These are phyloP conservation scores for Dicorynia guianensis DNA, from an alignment of 306 rosid species.

Conservation along the genomic window DNA sequence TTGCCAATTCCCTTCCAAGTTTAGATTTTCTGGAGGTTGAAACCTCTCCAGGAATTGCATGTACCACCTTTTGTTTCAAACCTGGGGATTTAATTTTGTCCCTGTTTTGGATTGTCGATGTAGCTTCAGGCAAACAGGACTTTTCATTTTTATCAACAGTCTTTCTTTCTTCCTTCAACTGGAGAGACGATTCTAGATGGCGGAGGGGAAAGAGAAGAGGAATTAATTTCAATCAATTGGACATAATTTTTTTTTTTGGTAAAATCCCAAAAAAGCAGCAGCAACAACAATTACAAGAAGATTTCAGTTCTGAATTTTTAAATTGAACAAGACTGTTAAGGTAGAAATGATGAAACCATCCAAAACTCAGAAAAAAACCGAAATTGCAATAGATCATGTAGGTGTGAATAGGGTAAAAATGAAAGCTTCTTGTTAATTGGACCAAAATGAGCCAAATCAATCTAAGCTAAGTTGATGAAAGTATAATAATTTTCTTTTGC, in stretches of 20 bases:
- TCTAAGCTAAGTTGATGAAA: too few species aligned
- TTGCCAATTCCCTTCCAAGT: slow-evolving; percentile 58
- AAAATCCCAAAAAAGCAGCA: slow-evolving; percentile 31
- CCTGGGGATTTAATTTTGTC: slow-evolving; percentile 52
- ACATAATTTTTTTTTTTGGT: neutral
- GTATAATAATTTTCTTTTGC: too few species aligned
- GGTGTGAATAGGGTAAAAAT: too few species aligned
- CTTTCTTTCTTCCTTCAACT: slow-evolving; percentile 68
- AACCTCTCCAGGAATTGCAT: slow-evolving; percentile 51
- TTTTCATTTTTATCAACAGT: slow-evolving; percentile 60
- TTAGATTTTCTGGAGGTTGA: slow-evolving; percentile 62
- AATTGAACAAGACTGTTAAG: too few species aligned
- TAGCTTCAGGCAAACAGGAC: slow-evolving; percentile 61
- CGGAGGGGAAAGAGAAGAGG: slow-evolving; percentile 12
- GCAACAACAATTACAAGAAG: neutral
- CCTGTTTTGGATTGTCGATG: slow-evolving; percentile 67
- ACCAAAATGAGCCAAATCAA: too few species aligned
- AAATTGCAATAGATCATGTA: neutral
- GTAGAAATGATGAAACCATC: too few species aligned
- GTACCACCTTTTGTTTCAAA: slow-evolving; percentile 46
- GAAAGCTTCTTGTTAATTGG: too few species aligned
- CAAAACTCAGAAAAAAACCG: neutral
- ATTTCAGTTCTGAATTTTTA: neutral
- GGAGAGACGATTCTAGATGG: slow-evolving; percentile 69
- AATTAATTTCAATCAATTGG: neutral